phyloP scores from a whole-genome alignment of 257 asterid genomes.

The Rhazya stricta region DNA sequence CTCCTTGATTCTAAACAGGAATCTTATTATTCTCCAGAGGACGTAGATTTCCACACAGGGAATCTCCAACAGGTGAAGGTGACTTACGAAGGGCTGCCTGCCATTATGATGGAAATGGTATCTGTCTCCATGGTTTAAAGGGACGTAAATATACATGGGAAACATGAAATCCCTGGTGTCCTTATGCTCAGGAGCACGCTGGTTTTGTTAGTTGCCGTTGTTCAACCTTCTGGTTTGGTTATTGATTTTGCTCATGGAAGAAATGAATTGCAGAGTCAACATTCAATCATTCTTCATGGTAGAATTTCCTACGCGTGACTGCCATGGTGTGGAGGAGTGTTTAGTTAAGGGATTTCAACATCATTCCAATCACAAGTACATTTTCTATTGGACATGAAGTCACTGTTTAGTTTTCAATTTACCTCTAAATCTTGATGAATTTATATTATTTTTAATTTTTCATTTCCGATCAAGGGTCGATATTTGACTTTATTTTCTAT shows the following conservation, averaged over 20 bases:
- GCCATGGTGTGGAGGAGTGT: background rate
- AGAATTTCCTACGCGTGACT: constrained; percentile 3
- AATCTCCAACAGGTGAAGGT: constrained; percentile 13
- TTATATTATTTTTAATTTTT: too few species aligned
- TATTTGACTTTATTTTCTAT: too few species aligned
- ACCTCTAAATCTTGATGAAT: too few species aligned
- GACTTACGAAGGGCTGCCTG: constrained; percentile 12
- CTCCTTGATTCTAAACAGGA: constrained; percentile 8
- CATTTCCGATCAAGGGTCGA: too few species aligned
- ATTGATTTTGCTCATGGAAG: background rate
- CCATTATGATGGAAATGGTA: constrained; percentile 24
- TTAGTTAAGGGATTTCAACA: background rate
- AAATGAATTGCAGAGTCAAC: background rate
- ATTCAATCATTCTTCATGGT: background rate
- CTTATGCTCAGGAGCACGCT: constrained; percentile 4
- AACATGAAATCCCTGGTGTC: constrained; percentile 18
- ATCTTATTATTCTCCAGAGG: background rate
- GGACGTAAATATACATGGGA: constrained; percentile 3
- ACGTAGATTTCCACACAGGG: background rate
- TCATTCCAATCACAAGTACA: background rate
- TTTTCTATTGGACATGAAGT: background rate
- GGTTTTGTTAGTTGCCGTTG: background rate
- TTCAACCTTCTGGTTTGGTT: background rate
- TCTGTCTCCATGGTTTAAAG: constrained; percentile 16
- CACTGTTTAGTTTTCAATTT: too few species aligned